Base-by-base conservation (phyloP, 163 green algal species). In the Chlamydomonas reinhardtii region DNA sequence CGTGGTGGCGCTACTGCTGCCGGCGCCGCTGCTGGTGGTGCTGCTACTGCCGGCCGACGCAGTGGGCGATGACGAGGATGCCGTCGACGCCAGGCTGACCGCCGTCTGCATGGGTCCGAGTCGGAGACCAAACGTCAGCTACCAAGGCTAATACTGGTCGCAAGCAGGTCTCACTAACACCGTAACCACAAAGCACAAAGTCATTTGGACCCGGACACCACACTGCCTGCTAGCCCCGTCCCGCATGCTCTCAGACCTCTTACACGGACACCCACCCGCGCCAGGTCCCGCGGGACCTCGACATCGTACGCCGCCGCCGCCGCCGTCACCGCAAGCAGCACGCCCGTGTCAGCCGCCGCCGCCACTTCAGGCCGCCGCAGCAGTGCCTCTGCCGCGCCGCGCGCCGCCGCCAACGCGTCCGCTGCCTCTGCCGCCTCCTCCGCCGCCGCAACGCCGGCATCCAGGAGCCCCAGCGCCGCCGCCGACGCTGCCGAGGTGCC, bases 291-390 rank as follows among this genome's bases (percentile, higher is more conserved):
- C 0, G 77, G 65, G 24, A 84, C 64, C 31, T 69, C 43, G 32
- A 84, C 43, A 22, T 32, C 77, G 52, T 76, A 84, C n/a, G 56
- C 61, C 31, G 69, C 66, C 24, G 77, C 77, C 39, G 77, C 77
- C 39, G 29, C 11, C 31, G 76, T 24, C 3, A 84, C 66, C 4
- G 29, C 66, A 19, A 27, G 56, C 48, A 76, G 17, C 37, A 31
- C 39, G 24, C 3, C 15, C 39, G 64, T 1, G 64, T 32, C 31
- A 0, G 20, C 29, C 27, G 39, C 64, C 35, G 2, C 27, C 39
- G 62, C 74, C 22, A 39, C 54, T 32, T 8, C 62, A 2, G 25
- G 43, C 29, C 76, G 62, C 37, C 73, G 27, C 9, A 77, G 25
- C 29, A 84, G 77, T 48, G n/a, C 62, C 76, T 4, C 11, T 4